Base-by-base conservation (phyloP, 1,284 basidiomycete species). In the Gomphus bonarii region DNA sequence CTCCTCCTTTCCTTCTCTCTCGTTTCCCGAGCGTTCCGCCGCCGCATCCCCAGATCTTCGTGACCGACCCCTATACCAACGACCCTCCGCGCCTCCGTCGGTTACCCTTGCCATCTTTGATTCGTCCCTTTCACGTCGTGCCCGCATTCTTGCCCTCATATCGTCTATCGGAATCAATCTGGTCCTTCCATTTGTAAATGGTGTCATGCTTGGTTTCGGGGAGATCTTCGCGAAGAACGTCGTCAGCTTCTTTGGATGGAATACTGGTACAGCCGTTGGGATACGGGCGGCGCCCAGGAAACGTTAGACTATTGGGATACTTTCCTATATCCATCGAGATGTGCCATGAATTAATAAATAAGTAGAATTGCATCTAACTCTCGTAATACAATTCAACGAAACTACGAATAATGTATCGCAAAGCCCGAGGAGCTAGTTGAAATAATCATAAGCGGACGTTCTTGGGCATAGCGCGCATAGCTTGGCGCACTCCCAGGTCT, bases 131-230 rank as follows among this genome's bases (percentile, higher is more conserved):
- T 78, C 84, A 28, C 74, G 75, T 48, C 76, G 78, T 60, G 83
- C 85, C 33, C 82, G 87, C 53, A 64, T 85, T 31, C 78, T 79
- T 50, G 89, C 92, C 5, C 72, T 97, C 58, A 67, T 89, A 46
- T 89, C 93, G 3, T 85, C 89, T 8, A 69, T 98, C 58, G 89
- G 89, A 40, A 94, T 98, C 73, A 98, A 99, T 70, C 71, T 99
- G 59, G 71, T 94, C 1, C 75, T 98, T 44, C 95, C 95, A 0
- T 99, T 99, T 68, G 80, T 98, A 50, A 98, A 98, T 67, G 95
- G 95, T 30, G 89, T 98, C 64, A 97, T 98, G 92, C 82, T 98
- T 50, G 95, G 95, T 10, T 95, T 98, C 66, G 95, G 95, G 25
- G 95, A 99, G 72, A 93, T 99, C 58, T 95, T 97, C 66, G 95